These are phyloP conservation scores for Aspergillus fijiensis DNA, from an alignment of 2,329 filamentous ascomycete species.

Conservation along the genomic window DNA sequence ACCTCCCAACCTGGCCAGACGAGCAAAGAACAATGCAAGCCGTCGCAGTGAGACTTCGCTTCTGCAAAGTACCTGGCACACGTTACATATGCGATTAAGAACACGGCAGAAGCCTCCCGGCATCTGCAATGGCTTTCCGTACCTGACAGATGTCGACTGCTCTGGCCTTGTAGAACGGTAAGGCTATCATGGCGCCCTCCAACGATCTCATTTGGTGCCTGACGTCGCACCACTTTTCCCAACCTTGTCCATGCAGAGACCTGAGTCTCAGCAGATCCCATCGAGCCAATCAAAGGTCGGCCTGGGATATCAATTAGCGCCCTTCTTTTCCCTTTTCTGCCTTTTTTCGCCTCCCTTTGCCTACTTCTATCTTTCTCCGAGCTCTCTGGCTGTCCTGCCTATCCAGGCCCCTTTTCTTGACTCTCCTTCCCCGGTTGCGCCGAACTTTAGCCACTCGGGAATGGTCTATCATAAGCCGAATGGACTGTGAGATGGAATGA, in stretches of 20 bases:
- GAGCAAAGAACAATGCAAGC: neutral
- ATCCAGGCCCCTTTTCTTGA: neutral
- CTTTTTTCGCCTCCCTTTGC: neutral
- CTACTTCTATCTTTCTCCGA: neutral
- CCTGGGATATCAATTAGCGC: neutral
- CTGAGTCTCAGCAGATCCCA: slow-evolving; percentile 3
- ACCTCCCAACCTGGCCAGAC: neutral
- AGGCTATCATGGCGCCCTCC: slow-evolving; percentile 12
- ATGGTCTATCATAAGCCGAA: neutral
- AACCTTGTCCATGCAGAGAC: slow-evolving; percentile 6
- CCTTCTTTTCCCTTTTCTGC: neutral
- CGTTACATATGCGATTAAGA: slow-evolving; percentile 6
- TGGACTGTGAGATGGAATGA: neutral
- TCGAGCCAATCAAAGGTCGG: neutral
- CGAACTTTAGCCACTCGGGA: neutral
- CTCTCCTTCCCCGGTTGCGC: neutral
- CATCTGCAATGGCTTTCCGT: slow-evolving; percentile 16
- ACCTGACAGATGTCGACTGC: slow-evolving; percentile 23
- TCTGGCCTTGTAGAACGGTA: slow-evolving; percentile 14
- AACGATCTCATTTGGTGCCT: slow-evolving; percentile 6
- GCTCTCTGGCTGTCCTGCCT: neutral
- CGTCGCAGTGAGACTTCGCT: neutral
- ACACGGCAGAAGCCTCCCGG: slow-evolving; percentile 8
- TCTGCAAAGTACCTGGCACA: slow-evolving; percentile 3
- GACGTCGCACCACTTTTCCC: slow-evolving; percentile 4